Evolutionary conservation across 192 early-diverging fungal species (phyloP), one percentile per base, ranked within the genome.

Genomic region (Fimicolochytrium jonesii): DNA sequence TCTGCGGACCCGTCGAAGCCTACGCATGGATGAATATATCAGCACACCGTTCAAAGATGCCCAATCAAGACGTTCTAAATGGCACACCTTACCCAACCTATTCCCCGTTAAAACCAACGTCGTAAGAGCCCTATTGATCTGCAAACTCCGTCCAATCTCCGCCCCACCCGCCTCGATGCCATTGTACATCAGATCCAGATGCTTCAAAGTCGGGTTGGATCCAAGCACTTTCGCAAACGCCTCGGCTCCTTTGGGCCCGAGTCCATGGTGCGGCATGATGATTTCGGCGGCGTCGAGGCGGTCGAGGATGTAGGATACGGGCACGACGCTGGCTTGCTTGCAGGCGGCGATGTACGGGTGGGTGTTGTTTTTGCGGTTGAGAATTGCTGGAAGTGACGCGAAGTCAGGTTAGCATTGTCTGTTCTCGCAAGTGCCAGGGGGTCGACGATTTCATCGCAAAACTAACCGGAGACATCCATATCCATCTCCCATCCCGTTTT

Each of bases 221-320:
- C 75, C 73, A 2, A 82, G 56, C 1, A 82, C 80, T 18, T 72
- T 17, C 7, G 71, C 75, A 1, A 82, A 50, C 0, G 80, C 80
- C 41, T 76, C 43, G 1, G 80, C 80, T 17, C 80, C 74, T 39
- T 68, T 67, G 3, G 65, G 59, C 13, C 80, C 80, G 26, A 82
- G 47, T 3, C 80, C 80, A 32, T 72, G 72, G 53, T 82, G 74
- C 23, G 60, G 67, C 51, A 82, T 70, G 23, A 59, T 44, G 26
- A 82, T 59, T 46, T 78, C 72, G 1, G 23, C n/a, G 15, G 32
- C 33, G n/a, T 66, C 60, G 6, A 66, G 34, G 4, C 69, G 48
- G 13, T 66, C 28, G 3, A 49, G 22, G 23, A 82, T 64, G 61
- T 43, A 70, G 18, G 71, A 71, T 0, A 71, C 76, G n/a, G 80